Conservation (phyloP, 768 basidiomycete genomes). For the Lentinula guzmanii region DNA sequence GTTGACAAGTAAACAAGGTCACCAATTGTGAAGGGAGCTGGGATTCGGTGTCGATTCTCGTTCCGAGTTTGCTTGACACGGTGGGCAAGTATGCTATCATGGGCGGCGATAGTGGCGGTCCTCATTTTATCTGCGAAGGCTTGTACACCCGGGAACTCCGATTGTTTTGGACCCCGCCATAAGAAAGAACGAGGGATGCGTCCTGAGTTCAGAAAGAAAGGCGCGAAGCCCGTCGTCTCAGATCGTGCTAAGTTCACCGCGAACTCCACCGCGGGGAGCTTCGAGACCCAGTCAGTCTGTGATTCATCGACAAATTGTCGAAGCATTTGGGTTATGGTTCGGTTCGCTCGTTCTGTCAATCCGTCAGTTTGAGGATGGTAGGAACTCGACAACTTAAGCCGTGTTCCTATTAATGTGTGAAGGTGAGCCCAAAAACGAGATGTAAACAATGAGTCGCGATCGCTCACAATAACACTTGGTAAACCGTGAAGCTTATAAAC, state of each 20-base stretch:
- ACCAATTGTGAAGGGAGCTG: too few relatives aligned
- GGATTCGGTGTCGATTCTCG: too few relatives aligned
- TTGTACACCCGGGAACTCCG: too few relatives aligned
- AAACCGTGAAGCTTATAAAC: slow-evolving; percentile 24
- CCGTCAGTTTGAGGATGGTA: slow-evolving; percentile 8
- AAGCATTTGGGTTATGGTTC: slow-evolving; percentile 17
- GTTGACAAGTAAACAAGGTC: too few relatives aligned
- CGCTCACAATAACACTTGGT: slow-evolving; percentile 15
- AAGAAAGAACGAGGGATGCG: slow-evolving; percentile 8
- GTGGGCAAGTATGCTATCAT: too few relatives aligned
- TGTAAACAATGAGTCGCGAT: slow-evolving; percentile 24
- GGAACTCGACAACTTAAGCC: slow-evolving; percentile 8
- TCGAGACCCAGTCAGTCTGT: slow-evolving; percentile 13
- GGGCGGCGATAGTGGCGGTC: too few relatives aligned
- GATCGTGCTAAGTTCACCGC: neutral
- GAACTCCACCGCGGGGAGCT: slow-evolving; percentile 11
- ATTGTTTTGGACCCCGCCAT: too few relatives aligned
- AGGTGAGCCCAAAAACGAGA: slow-evolving; percentile 16
- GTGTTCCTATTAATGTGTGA: slow-evolving; percentile 7
- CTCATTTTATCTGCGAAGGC: too few relatives aligned
- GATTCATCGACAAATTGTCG: slow-evolving; percentile 13
- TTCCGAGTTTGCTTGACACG: too few relatives aligned
- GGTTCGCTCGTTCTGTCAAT: slow-evolving; percentile 12
- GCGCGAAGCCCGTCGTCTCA: slow-evolving; percentile 15
- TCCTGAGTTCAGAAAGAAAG: neutral